Percentiles rank a stretch among this genome's conserved stretches.
Evolutionary conservation across 352 stramenopile species (phyloP).

Genomic region (Globisporangium cylindrosporum): DNA sequence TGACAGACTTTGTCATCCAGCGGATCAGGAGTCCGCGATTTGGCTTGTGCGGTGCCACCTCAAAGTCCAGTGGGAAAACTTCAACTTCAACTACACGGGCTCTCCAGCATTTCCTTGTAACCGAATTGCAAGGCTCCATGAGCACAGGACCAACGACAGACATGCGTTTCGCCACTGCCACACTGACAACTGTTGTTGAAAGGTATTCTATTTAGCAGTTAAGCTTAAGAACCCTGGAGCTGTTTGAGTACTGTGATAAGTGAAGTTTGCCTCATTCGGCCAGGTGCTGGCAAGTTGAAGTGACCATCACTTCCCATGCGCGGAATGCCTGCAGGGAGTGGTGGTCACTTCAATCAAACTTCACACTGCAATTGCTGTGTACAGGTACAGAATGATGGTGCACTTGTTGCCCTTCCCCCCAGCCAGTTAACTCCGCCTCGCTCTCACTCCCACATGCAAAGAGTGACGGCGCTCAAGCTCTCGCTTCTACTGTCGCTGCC

Average conservation of each 20-base stretch:
- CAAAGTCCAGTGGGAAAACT: conserved; percentile 3
- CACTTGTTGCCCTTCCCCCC: not conserved
- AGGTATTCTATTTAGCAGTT: too few relatives aligned
- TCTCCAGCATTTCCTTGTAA: not conserved
- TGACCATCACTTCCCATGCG: not conserved
- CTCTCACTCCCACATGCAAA: not conserved
- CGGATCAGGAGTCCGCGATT: conserved; percentile 1
- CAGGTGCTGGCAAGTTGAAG: not conserved
- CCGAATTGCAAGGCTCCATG: too few relatives aligned
- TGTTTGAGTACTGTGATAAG: too few relatives aligned
- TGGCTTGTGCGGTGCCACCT: conserved; percentile 2
- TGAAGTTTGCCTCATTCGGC: too few relatives aligned
- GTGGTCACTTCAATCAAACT: too few relatives aligned
- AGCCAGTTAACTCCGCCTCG: not conserved
- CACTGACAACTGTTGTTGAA: too few relatives aligned
- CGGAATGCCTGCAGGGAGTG: too few relatives aligned
- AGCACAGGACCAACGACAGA: too few relatives aligned
- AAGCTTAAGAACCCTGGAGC: too few relatives aligned
- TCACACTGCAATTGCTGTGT: too few relatives aligned
- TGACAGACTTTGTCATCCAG: not conserved
- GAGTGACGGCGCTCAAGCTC: not conserved
- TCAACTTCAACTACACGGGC: not conserved
- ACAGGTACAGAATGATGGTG: not conserved
- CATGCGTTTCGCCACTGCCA: too few relatives aligned
- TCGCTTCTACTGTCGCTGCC: not conserved